phyloP scores from a whole-genome alignment of 805 yeast genomes.

The Candida hispaniensis region DNA sequence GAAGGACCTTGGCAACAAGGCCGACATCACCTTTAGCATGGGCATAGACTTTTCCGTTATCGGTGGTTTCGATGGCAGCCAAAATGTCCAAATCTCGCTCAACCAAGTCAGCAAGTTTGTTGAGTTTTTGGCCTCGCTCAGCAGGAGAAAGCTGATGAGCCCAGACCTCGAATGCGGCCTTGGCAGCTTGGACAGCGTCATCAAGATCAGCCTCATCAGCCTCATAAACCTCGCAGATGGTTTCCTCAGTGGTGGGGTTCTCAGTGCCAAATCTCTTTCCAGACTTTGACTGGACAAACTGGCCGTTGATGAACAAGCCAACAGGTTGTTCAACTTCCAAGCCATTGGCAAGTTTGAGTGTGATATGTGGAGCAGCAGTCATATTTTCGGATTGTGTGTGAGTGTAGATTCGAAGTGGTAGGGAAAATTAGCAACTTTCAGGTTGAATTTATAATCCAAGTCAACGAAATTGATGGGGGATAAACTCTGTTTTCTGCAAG shows the following conservation, averaged over 20 bases:
- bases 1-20: slow-evolving; percentile 44
- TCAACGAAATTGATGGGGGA: too few relatives aligned
- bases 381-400: too few relatives aligned
- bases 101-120: slow-evolving; percentile 68
- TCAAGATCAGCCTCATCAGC: slow-evolving; percentile 71
- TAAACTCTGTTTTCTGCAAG: too few relatives aligned
- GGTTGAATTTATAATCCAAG: too few relatives aligned
- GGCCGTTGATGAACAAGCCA: slow-evolving; percentile 82
- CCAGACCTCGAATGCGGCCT: slow-evolving; percentile 68
- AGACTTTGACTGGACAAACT: slow-evolving; percentile 49
- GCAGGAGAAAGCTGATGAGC: slow-evolving; percentile 49
- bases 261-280: slow-evolving; percentile 51
- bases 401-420: too few relatives aligned
- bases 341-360: slow-evolving; percentile 48
- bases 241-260: slow-evolving; percentile 38
- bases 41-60: slow-evolving; percentile 67
- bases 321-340: slow-evolving; percentile 62
- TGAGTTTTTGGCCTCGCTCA: slow-evolving; percentile 47
- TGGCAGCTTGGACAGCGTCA: slow-evolving; percentile 75
- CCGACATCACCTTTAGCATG: slow-evolving; percentile 38
- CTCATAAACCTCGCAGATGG: slow-evolving; percentile 54
- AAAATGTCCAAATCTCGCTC: slow-evolving; percentile 61
- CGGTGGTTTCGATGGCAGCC: slow-evolving; percentile 76
- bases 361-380: too few relatives aligned
- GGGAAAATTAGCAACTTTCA: too few relatives aligned